Evolutionary conservation across 345 rosid species (phyloP).

Genomic region (Salix purpurea): DNA sequence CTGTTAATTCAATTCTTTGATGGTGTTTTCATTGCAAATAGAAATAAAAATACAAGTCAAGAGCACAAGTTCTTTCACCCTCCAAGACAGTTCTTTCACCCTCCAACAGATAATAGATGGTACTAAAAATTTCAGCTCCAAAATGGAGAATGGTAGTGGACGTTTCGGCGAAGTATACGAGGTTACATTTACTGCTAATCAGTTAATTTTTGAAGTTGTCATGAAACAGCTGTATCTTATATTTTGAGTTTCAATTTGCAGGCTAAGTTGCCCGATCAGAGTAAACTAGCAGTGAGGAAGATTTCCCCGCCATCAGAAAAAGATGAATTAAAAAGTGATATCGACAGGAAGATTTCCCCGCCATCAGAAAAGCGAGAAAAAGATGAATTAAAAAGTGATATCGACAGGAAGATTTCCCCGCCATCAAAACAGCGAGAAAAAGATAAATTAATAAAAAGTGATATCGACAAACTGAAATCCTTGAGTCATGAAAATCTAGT

Average conservation of each 20-base stretch:
- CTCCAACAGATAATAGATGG: constrained; percentile 10
- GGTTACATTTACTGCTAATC: not conserved
- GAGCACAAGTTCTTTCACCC: too few species aligned
- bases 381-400: not conserved
- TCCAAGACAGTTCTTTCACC: too few species aligned
- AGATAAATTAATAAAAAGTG: not conserved
- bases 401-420: not conserved
- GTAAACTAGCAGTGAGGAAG: not conserved
- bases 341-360: not conserved
- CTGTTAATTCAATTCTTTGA: too few species aligned
- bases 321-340: not conserved
- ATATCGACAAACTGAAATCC: not conserved
- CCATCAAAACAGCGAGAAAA: not conserved
- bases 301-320: not conserved
- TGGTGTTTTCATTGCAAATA: not conserved
- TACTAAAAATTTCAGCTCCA: constrained; percentile 21
- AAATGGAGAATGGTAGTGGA: not conserved
- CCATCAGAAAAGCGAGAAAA: not conserved
- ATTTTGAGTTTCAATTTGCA: not conserved
- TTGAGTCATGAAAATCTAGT: constrained; percentile 10
- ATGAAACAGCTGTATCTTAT: not conserved
- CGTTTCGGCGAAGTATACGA: not conserved
- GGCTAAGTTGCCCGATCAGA: not conserved
- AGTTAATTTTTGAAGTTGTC: not conserved
- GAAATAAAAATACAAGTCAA: not conserved